These are phyloP conservation scores for Croton laevigatus DNA, from an alignment of 441 rosid species.

Conservation along the genomic window DNA sequence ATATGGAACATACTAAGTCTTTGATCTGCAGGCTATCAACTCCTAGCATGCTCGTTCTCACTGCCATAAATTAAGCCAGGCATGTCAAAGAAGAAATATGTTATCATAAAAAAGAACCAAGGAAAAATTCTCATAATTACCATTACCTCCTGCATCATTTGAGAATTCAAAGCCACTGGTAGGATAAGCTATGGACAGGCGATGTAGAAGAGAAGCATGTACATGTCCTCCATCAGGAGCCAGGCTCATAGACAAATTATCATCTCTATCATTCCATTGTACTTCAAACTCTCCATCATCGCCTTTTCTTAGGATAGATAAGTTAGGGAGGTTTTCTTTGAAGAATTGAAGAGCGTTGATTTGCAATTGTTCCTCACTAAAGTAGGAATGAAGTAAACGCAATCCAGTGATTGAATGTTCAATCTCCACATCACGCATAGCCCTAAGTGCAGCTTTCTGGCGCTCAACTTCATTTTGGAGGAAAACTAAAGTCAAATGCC, in stretches of 20 bases:
- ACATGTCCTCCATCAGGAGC: slow-evolving; percentile 36
- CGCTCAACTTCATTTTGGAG: slow-evolving; percentile 45
- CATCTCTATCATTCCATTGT: slow-evolving; percentile 39
- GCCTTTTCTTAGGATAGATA: slow-evolving; percentile 38
- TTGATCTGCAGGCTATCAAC: slow-evolving; percentile 39
- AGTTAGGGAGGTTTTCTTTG: slow-evolving; percentile 54
- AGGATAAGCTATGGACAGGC: slow-evolving; percentile 53
- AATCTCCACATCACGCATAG: slow-evolving; percentile 68
- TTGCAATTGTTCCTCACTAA: slow-evolving; percentile 48
- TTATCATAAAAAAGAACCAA: background rate
- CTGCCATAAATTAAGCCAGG: slow-evolving; percentile 41
- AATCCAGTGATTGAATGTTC: slow-evolving; percentile 54
- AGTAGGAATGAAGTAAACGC: slow-evolving; percentile 58
- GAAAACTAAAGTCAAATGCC: background rate
- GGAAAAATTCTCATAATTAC: background rate
- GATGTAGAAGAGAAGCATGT: slow-evolving; percentile 51
- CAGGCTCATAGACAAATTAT: slow-evolving; percentile 26
- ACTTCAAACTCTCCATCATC: slow-evolving; percentile 48
- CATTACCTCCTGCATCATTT: slow-evolving; percentile 38
- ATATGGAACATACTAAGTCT: slow-evolving; percentile 48
- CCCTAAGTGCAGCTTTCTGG: slow-evolving; percentile 61
- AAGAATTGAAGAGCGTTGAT: slow-evolving; percentile 54
- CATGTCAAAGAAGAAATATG: slow-evolving; percentile 14
- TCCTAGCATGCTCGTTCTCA: slow-evolving; percentile 41
- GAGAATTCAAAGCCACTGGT: slow-evolving; percentile 54